Base-by-base conservation (phyloP, 306 rosid genomes). In the Prosopis cineraria region DNA sequence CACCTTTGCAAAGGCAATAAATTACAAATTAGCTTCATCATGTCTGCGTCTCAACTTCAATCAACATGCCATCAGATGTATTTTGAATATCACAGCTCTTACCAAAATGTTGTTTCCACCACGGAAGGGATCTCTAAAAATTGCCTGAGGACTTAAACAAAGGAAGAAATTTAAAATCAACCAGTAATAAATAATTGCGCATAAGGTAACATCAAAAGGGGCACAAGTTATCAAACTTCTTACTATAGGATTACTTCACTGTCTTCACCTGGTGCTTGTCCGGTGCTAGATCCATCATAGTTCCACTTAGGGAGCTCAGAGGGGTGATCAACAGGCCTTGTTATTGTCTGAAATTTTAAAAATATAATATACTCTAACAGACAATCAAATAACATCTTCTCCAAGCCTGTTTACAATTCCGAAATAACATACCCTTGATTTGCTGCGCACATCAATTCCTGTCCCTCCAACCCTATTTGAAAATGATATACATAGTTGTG, bases 201-300 rank as follows among this genome's bases (percentile, higher is more conserved):
- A 47, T 48, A 75, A 34, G 33, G 36, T 63, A 60, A 73, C 40
- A 64, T 16, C 6, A 53, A 31, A 37, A 79, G 16, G 78, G 66
- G 73, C 22, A 52, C 58, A 64, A 76, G 79, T 75, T 72, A 8
- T 31, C 64, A 17, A 75, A 74, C 78, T 68, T 82, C 98, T 90
- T 93, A 96, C 99, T 93, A 93, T 89, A 96, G 81, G 82, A 96
- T 96, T 75, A 96, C 98, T 96, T 96, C 99, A 90, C 99, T 96
- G 63, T 96, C 99, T 78, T 93, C 98, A 11, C 99, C 99, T 0
- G 97, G 98, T 80, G 99, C 99, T 81, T 96, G 99, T 60, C 99
- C 98, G 20, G 99, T 93, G 84, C 99, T 96, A 73, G 99, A 96
- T 80, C 99, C 99, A 85, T 96, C 99, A 56, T 91, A 96, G 72